These are phyloP conservation scores for Globisporangium polare DNA, from an alignment of 352 stramenopile genomes.

Conservation along the genomic window DNA sequence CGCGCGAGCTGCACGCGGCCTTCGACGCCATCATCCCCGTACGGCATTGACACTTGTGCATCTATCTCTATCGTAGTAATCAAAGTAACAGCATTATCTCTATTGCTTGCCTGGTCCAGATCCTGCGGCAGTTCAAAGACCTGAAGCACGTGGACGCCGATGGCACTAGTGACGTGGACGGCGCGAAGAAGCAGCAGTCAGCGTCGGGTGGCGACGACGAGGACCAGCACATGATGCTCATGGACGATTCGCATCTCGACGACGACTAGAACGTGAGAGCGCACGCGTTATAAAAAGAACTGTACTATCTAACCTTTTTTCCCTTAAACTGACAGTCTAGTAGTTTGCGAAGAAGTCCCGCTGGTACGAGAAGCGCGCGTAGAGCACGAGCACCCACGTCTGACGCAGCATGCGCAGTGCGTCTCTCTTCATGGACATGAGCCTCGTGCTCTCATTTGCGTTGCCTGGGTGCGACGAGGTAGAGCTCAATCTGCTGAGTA, in stretches of 20 bases:
- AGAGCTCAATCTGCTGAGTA: background rate
- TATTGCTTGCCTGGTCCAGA: constrained; percentile 27
- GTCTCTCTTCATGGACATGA: background rate
- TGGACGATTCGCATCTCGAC: constrained; percentile 38
- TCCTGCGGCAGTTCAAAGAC: constrained; percentile 59
- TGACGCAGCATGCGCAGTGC: background rate
- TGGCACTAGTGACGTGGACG: background rate
- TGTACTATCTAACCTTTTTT: constrained; percentile 4
- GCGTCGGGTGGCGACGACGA: constrained; percentile 11
- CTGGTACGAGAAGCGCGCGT: constrained; percentile 32
- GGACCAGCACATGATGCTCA: constrained; percentile 21
- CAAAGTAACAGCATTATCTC: background rate
- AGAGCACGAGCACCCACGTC: constrained; percentile 23
- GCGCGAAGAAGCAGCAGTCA: background rate
- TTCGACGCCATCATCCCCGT: constrained; percentile 82
- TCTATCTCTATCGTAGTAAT: too few relatives aligned
- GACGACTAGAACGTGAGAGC: constrained; percentile 16
- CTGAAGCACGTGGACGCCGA: constrained; percentile 26
- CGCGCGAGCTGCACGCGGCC: constrained; percentile 72
- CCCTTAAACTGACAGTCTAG: background rate
- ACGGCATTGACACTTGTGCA: constrained; percentile 12
- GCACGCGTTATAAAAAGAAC: background rate
- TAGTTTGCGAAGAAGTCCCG: constrained; percentile 32
- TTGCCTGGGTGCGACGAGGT: background rate
- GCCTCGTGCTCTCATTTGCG: background rate